Evolutionary conservation across 176 grass and related monocot genomes (phyloP), one percentile per base, ranked within the genome.

Genomic region (Triticum urartu): DNA sequence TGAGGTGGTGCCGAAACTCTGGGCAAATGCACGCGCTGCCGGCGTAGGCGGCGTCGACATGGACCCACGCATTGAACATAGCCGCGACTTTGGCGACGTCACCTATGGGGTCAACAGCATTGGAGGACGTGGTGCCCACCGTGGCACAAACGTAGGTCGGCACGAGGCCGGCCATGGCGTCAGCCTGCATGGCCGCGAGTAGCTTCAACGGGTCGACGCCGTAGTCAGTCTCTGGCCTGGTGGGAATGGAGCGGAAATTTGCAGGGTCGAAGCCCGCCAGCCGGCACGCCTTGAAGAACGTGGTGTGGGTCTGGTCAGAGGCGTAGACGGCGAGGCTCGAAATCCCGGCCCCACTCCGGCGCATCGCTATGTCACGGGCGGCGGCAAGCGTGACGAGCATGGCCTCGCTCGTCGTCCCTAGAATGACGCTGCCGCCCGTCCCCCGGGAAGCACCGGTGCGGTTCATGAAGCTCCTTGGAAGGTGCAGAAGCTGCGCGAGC

Each of bases 391-490:
- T 75, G 72, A 75, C 72, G 6, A 75, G 72, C 72, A 75, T 75
- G 42, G 72, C 72, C 72, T 75, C 72, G 72, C 72, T 75, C 2
- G 72, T 75, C 22, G 72, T 75, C 6, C 72, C 72, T 13, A 75
- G 42, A 24, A 75, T 48, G 42, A 75, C 72, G 3, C 72, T 43
- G 13, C 72, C 72, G 42, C 72, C 72, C 1, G 42, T 75, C 13
- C 72, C 72, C 0, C 72, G 72, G 11, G 13, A 3, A 14, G 72
- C 42, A 24, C 42, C 2, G 1, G 42, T 48, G 22, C 72, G 22
- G 72, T 75, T 75, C 72, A 75, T 75, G 72, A 75, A 75, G 72
- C 13, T 75, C 3, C 40, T 28, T 24, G 72, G 72, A 42, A 75
- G 72, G 0, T 7, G 72, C 13, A 75, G 72, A 43, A 75, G 72